Base-by-base conservation (phyloP, 208 protist species). In the Herpetomonas samuelpessoai region DNA sequence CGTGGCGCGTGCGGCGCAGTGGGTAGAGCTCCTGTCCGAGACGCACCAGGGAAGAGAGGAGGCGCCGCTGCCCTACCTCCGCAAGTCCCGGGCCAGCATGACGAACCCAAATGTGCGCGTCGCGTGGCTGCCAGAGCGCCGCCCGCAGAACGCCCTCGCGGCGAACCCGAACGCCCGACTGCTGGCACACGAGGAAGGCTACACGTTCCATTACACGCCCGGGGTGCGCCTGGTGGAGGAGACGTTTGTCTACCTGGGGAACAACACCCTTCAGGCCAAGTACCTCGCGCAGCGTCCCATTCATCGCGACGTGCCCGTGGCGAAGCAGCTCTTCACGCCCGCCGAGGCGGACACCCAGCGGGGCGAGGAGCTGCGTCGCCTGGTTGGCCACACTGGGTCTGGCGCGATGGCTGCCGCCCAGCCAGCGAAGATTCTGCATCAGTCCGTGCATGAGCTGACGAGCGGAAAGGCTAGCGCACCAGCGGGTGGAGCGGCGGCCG, bases 31-130 rank as follows among this genome's bases (percentile, higher is more conserved):
- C 47, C 79, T 95, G 9, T 91, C 83, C 64, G 52, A 55, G 16
- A 57, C 50, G 0, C 76, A 83, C 35, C 75, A 76, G 28, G 38
- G 14, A 2, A 72, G 81, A 30, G 86, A 89, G 50, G 86, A 91
- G 53, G 76, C 56, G 14, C 89, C 89, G 35, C 74, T 95, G 29
- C 78, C 86, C 21, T 95, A 95, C 64, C 74, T 95, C 56, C 75
- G 77, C 38, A 95, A 95, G 66, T 92, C 85, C 0, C 71, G 74
- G 28, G 79, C 86, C 2, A 74, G 84, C 3, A 22, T 78, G 41
- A 81, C 82, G n/a, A 93, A 88, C 66, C 38, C 68, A 16, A 86
- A 87, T 61, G 79, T 95, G 10, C 89, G 89, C 12, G 86, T 95
- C 4, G 89, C 86, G 27, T 90, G 78, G 74, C 52, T 90, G 52